These are phyloP conservation scores for Trametes pubescens DNA, from an alignment of 1,284 basidiomycete species.

Conservation along the genomic window DNA sequence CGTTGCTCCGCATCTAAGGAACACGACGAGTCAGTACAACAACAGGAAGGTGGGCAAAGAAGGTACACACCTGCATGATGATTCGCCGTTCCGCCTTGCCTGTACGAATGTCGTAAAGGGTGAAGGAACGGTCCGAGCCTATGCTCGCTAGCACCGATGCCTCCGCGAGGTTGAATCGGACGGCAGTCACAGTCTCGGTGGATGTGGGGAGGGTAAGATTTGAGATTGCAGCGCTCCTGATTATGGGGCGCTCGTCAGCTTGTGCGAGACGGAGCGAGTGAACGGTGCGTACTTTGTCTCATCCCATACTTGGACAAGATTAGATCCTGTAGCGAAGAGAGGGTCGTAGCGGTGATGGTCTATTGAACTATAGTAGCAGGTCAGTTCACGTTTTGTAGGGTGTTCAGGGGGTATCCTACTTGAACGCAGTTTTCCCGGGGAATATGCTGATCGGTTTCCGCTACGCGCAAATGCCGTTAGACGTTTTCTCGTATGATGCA, in stretches of 20 bases:
- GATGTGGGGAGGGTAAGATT: constrained; percentile 86
- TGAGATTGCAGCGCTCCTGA: constrained; percentile 77
- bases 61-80: constrained; percentile 77
- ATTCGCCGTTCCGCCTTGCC: constrained; percentile 93
- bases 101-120: constrained; percentile 95
- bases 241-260: constrained; percentile 15
- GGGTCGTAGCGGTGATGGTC: constrained; percentile 92
- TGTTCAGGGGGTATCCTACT: constrained; percentile 55
- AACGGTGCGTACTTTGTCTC: constrained; percentile 77
- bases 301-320: constrained; percentile 97
- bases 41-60: constrained; percentile 8
- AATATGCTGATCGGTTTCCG: constrained; percentile 77
- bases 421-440: constrained; percentile 87
- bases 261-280: neutral
- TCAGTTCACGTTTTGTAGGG: constrained; percentile 12
- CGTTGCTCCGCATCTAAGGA: constrained; percentile 84
- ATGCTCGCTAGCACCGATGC: constrained; percentile 93
- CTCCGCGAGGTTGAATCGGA: constrained; percentile 95
- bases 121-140: constrained; percentile 95
- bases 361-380: constrained; percentile 69
- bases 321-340: constrained; percentile 94
- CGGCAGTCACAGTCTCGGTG: constrained; percentile 86
- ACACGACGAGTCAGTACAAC: neutral
- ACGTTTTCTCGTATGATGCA: neutral
- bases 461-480: constrained; percentile 33